Evolutionary conservation across 2,329 filamentous ascomycete species (phyloP).

Genomic region (Aspergillus sp.): DNA sequence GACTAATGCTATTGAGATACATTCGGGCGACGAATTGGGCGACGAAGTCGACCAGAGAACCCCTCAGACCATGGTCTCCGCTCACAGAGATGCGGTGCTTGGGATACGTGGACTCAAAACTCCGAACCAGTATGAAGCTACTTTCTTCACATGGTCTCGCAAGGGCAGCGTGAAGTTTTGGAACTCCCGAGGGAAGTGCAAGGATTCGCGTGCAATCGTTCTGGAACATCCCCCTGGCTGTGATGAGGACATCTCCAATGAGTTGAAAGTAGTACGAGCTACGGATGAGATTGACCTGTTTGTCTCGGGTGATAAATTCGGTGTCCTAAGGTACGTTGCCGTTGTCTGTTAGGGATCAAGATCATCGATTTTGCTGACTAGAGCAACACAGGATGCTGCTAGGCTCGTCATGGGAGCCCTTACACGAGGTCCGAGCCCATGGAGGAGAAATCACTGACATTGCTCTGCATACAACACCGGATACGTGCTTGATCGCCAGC

Average conservation of each 20-base stretch:
- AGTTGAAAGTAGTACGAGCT: slow-evolving; percentile 60
- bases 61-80: slow-evolving; percentile 48
- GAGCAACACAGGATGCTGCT: slow-evolving; percentile 31
- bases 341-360: neutral
- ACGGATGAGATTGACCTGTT: slow-evolving; percentile 66
- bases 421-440: slow-evolving; percentile 80
- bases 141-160: slow-evolving; percentile 87
- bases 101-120: slow-evolving; percentile 69
- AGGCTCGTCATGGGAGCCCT: slow-evolving; percentile 58
- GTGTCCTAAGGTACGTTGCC: slow-evolving; percentile 62
- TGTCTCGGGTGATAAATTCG: slow-evolving; percentile 81
- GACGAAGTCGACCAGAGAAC: slow-evolving; percentile 32
- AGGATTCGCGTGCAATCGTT: slow-evolving; percentile 64
- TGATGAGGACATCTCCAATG: slow-evolving; percentile 53
- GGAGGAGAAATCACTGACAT: slow-evolving; percentile 82
- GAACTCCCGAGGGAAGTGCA: slow-evolving; percentile 70
- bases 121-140: slow-evolving; percentile 63
- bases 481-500: slow-evolving; percentile 70
- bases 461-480: slow-evolving; percentile 65
- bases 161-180: slow-evolving; percentile 81
- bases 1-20: slow-evolving; percentile 68
- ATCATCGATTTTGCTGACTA: slow-evolving; percentile 19
- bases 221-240: slow-evolving; percentile 62
- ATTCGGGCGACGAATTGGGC: slow-evolving; percentile 49
- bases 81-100: slow-evolving; percentile 61